Evolutionary conservation across 2,329 filamentous ascomycete species (phyloP), one percentile per base, ranked within the genome.

Genomic region (Sarocladiaceae sp.): DNA sequence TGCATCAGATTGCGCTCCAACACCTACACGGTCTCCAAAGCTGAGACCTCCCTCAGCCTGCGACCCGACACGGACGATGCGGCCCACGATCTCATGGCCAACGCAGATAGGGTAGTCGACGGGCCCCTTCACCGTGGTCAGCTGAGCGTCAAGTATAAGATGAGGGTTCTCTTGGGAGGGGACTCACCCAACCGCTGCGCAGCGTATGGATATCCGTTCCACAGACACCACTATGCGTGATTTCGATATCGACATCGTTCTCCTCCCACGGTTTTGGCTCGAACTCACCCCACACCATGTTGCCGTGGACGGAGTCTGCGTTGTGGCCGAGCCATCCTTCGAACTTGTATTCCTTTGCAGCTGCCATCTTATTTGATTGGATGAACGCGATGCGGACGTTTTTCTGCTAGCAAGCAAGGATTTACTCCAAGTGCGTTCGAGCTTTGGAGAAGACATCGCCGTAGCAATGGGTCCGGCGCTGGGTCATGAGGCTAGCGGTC

Each of bases 41-140:
- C 77, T 73, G 65, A 87, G 75, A 28, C 68, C 62, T 28, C 68
- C 62, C 20, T 65, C 69, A 12, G 73, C 73, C 44, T 74, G 61
- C 20, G 67, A 67, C 31, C 81, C 82, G 31, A 84, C 71, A 22
- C 77, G 76, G 23, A 79, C 74, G 4, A 76, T 78, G 6, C 69
- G 75, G 29, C 84, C 84, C 53, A 86, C 76, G 28, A 87, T 86
- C 60, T 87, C 84, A 63, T 87, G 83, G 46, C 83, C 84, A 20
- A 84, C 79, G 37, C 79, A 79, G 62, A 74, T 74, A 31, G 75
- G 74, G 65, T 64, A 67, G 25, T 52, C 33, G 5, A 57, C 60
- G 6, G 61, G 57, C 23, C 55, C 55, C n/a, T 56, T 8, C 12
- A n/a, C 10, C 44, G n/a, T n/a, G 11, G 26, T 48, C 44, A 48